phyloP scores from a whole-genome alignment of 208 protist species.

The Strigomonas culicis region DNA sequence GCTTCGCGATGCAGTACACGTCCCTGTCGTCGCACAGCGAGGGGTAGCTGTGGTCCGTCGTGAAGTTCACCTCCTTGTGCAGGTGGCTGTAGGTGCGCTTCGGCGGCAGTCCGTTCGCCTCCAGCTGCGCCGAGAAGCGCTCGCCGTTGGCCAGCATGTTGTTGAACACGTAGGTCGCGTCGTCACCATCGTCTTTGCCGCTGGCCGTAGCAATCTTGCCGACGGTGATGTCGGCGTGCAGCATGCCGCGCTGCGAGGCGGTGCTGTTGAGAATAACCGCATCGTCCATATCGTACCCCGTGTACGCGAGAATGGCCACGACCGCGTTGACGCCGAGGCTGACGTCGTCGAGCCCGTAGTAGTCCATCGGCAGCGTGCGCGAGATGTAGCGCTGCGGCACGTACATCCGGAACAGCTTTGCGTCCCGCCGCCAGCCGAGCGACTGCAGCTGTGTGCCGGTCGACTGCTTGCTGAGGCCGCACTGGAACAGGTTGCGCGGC shows the following conservation, averaged over 20 bases:
- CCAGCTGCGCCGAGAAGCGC: slow-evolving; percentile 58
- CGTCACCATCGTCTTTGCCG: slow-evolving; percentile 37
- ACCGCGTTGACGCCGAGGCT: slow-evolving; percentile 98
- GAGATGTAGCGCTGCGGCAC: slow-evolving; percentile 97
- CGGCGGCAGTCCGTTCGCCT: slow-evolving; percentile 65
- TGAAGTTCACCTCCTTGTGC: slow-evolving; percentile 56
- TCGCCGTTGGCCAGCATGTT: slow-evolving; percentile 71
- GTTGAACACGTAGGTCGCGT: slow-evolving; percentile 78
- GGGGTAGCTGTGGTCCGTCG: slow-evolving; percentile 79
- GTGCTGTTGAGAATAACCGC: slow-evolving; percentile 99
- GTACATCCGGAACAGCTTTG: slow-evolving; percentile 98
- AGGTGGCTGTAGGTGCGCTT: slow-evolving; percentile 46
- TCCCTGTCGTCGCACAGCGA: slow-evolving; percentile 54
- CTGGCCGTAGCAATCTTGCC: slow-evolving; percentile 76
- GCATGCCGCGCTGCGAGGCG: slow-evolving; percentile 97
- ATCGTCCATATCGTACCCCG: slow-evolving; percentile 99
- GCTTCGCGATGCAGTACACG: slow-evolving; percentile 85
- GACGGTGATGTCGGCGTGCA: slow-evolving; percentile 95
- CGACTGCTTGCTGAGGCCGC: slow-evolving; percentile 99
- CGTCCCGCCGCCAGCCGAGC: slow-evolving; percentile 94
- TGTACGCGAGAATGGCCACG: slow-evolving; percentile 99
- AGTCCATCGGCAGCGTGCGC: slow-evolving; percentile 86
- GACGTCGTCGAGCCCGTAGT: slow-evolving; percentile 97
- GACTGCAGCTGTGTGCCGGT: slow-evolving; percentile 96
- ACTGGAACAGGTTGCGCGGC: slow-evolving; percentile 99